Base-by-base conservation (phyloP, 306 rosid genomes). In the Vigna trinervia region DNA sequence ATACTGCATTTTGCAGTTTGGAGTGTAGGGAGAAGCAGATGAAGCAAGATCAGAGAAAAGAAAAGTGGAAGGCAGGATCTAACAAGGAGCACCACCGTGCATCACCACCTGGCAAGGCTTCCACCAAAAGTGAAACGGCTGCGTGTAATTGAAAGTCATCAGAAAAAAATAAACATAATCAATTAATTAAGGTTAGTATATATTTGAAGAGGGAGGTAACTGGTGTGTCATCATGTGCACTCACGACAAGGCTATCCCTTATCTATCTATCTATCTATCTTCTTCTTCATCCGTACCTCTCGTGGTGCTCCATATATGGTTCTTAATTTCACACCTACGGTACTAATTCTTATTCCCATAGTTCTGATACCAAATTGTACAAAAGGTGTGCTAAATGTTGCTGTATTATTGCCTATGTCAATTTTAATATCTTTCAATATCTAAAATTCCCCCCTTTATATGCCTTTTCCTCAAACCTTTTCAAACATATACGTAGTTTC, bases 11-110 rank as follows among this genome's bases (percentile, higher is more conserved):
- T 86, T 94, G 98, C 81, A 94, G 97, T 79, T 81, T 77, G 52
- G 98, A 94, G 83, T 94, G 98, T 69, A 89, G 98, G 76, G 95
- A 90, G 89, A 41, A 83, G 74, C 93, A 86, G 80, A 94, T 94
- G 77, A 87, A 85, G 75, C 82, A 86, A 60, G 98, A 92, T 17
- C 84, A 82, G 82, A 83, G 84, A 61, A 80, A 72, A 68, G 92
- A 89, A 20, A 86, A 88, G 84, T 73, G 72, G 69, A 84, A 59
- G 52, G 53, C 20, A 26, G n/a, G 65, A 13, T 58, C 91, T 13
- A 80, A 69, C 39, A 84, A 73, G 43, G 82, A 80, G 7, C 77
- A 66, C 51, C 83, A 58, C 81, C 86, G 78, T 50, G 74, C 83
- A 53, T 5, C 87, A 0, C 75, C 34, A 60, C 69, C 43, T 12